phyloP scores from a whole-genome alignment of 345 rosid genomes.

The Boechera stricta region DNA sequence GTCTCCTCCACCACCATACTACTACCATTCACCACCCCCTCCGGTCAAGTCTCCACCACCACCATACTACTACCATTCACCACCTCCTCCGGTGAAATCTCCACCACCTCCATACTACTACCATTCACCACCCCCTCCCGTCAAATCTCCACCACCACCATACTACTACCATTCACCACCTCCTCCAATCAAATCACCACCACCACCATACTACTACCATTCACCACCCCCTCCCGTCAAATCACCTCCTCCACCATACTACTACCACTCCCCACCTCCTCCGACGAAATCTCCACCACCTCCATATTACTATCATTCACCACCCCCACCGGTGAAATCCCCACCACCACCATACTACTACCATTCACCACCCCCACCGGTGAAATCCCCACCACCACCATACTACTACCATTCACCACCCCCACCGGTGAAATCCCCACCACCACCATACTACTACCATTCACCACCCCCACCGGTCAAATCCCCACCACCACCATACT shows the following conservation, averaged over 20 bases:
- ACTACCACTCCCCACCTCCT: slow-evolving; percentile 57
- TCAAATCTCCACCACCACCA: slow-evolving; percentile 29
- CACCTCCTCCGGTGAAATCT: slow-evolving; percentile 42
- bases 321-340: slow-evolving; percentile 42
- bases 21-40: slow-evolving; percentile 48
- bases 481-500: slow-evolving; percentile 45
- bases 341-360: slow-evolving; percentile 46
- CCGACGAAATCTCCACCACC: slow-evolving; percentile 33
- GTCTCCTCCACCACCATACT: slow-evolving; percentile 43
- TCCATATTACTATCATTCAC: slow-evolving; percentile 44
- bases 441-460: slow-evolving; percentile 46
- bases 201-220: slow-evolving; percentile 42
- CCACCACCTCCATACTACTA: slow-evolving; percentile 45
- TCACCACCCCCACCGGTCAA: slow-evolving; percentile 21
- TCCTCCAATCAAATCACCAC: slow-evolving; percentile 39
- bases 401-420: slow-evolving; percentile 52
- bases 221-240: slow-evolving; percentile 53
- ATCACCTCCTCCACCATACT: slow-evolving; percentile 44
- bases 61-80: slow-evolving; percentile 41
- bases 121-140: slow-evolving; percentile 43
- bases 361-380: slow-evolving; percentile 45
- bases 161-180: slow-evolving; percentile 47
- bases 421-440: slow-evolving; percentile 29
- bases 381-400: slow-evolving; percentile 35
- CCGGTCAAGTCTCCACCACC: slow-evolving; percentile 33